phyloP scores from a whole-genome alignment of 176 grass and related monocot species.

The maize (Zea mays) region DNA sequence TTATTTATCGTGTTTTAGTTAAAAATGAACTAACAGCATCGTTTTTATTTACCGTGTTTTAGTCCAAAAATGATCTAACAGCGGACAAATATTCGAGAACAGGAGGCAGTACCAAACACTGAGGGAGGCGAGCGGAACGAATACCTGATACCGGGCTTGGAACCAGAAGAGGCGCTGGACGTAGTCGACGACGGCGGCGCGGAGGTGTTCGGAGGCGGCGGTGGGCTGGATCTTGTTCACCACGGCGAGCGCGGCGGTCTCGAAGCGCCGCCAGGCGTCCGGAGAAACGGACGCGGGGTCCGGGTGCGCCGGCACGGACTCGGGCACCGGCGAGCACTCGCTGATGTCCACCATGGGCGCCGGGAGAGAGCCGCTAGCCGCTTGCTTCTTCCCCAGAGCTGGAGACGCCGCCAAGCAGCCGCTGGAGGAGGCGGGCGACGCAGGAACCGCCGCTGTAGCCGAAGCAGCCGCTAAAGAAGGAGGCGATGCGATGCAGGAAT shows the following conservation, averaged over 20 bases:
- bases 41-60: too few relatives aligned
- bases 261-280: slow-evolving; percentile 55
- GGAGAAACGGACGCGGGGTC: slow-evolving; percentile 53
- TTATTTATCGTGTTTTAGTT: too few relatives aligned
- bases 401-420: background rate
- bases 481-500: background rate
- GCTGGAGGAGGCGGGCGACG: background rate
- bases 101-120: background rate
- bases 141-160: slow-evolving; percentile 45
- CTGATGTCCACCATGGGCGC: slow-evolving; percentile 71
- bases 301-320: background rate
- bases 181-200: slow-evolving; percentile 66
- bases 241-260: slow-evolving; percentile 61
- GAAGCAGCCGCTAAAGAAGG: background rate
- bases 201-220: slow-evolving; percentile 56
- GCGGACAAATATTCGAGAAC: too few relatives aligned
- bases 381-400: background rate
- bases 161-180: slow-evolving; percentile 59
- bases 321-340: slow-evolving; percentile 34
- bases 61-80: too few relatives aligned
- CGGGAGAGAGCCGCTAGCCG: background rate
- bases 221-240: slow-evolving; percentile 70
- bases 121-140: background rate
- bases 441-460: background rate
- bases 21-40: too few relatives aligned